Evolutionary conservation across 2,329 filamentous ascomycete genomes (phyloP), one percentile per base, ranked within the genome.

Genomic region (Botrytis porri): DNA sequence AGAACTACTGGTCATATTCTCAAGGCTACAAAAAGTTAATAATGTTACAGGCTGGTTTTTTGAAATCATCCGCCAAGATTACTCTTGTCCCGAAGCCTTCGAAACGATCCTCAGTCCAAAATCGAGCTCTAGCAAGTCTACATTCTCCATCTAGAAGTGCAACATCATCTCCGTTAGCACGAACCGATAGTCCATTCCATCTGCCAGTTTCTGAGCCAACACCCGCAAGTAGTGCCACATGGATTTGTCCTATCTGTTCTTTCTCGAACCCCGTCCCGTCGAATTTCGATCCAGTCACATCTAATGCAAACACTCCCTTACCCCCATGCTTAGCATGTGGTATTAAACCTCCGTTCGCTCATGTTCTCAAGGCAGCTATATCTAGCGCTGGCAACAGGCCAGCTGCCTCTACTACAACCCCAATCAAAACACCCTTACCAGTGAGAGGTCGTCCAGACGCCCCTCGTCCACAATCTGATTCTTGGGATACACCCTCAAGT

Each of bases 201-300:
- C 78, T 82, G 59, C 79, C 84, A 73, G 82, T 83, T 66, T 81
- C 85, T 22, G 84, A 86, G 25, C 84, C 87, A 45, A 77, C 85
- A 1, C 83, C 86, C 22, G 81, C 85, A 22, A 87, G 86, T 76
- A 88, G 86, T 74, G 93, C 93, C 9, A 98, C 94, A 6, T 98
- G 95, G 95, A 91, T 98, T 32, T 98, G 95, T 83, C 92, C 93
- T 2, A 98, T 98, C 79, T 98, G 95, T 85, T 95, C 93, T 77
- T 97, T 97, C 80, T 95, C 95, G 16, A 98, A 98, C 79, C 92
- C 93, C 0, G 90, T 98, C 1, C 95, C 96, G 0, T 93, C 93
- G 54, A 98, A 97, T 81, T 98, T 98, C 81, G 95, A 98, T 79
- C 93, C 94, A 0, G 87, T 90, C 1, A 90, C 92, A 3, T 94